Evolutionary conservation across 805 yeast species (phyloP).

Genomic region (Barnettozyma pratensis): DNA sequence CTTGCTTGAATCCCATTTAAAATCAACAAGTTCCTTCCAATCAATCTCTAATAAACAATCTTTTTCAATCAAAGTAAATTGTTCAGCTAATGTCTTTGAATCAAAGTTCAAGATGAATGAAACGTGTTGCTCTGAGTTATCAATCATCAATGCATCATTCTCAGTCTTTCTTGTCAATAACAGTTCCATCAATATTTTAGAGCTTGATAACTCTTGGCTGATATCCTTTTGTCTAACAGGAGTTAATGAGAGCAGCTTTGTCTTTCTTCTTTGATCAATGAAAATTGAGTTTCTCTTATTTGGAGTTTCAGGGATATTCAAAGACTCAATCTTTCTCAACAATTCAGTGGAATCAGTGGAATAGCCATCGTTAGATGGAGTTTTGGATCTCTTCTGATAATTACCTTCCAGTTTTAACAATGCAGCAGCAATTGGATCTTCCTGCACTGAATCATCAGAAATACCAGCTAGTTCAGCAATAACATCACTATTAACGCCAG

Average conservation of each 20-base stretch:
- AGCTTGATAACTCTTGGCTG: constrained; percentile 18
- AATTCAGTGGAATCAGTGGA: constrained; percentile 21
- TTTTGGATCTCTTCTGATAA: constrained; percentile 19
- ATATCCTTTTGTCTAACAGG: constrained; percentile 25
- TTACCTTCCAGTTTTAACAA: constrained; percentile 76
- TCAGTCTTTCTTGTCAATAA: constrained; percentile 26
- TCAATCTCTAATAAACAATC: constrained; percentile 83
- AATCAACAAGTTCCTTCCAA: constrained; percentile 83
- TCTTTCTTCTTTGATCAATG: constrained; percentile 35
- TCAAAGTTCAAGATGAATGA: constrained; percentile 77
- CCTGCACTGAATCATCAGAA: constrained; percentile 67
- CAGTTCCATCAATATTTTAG: constrained; percentile 35
- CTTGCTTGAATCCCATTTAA: constrained; percentile 60
- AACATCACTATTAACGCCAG: constrained; percentile 49
- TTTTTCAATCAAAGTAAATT: constrained; percentile 79
- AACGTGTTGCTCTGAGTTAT: constrained; percentile 51
- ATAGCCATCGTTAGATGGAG: not conserved
- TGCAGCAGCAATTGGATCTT: constrained; percentile 72
- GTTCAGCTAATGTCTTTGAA: constrained; percentile 66
- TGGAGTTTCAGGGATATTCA: constrained; percentile 15
- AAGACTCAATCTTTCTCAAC: constrained; percentile 13
- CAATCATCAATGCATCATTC: constrained; percentile 16
- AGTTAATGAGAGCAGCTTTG: constrained; percentile 31
- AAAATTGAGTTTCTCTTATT: constrained; percentile 26
- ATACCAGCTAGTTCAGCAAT: constrained; percentile 77